These are phyloP conservation scores for Lasiosphaeria ovina DNA, from an alignment of 495 filamentous ascomycete species.

Conservation along the genomic window DNA sequence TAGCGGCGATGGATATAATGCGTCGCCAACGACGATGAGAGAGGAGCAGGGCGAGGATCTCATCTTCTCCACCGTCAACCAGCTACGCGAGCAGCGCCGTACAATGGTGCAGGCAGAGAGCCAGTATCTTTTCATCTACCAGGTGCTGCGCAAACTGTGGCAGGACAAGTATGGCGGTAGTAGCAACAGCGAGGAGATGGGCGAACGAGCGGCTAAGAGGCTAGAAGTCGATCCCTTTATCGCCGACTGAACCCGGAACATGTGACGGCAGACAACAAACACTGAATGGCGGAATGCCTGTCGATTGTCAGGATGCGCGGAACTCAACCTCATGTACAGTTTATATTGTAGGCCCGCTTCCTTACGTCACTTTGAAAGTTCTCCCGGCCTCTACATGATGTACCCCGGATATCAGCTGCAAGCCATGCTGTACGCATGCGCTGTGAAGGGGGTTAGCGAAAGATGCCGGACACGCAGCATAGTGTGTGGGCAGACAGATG, in stretches of 20 bases:
- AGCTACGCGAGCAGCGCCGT: conserved; percentile 83
- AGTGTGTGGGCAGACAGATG: background rate
- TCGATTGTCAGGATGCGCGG: no score
- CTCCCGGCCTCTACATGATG: no score
- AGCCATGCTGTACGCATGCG: background rate
- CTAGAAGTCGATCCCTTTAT: conserved; percentile 43
- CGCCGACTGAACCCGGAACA: conserved; percentile 13
- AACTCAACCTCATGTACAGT: no score
- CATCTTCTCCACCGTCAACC: conserved; percentile 71
- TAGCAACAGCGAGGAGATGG: conserved; percentile 23
- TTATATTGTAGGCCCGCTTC: no score
- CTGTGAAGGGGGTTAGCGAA: background rate
- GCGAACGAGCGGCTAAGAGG: conserved; percentile 47
- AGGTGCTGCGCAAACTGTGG: conserved; percentile 74
- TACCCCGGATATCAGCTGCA: no score
- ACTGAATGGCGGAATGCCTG: background rate
- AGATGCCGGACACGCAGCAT: background rate
- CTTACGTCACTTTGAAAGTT: no score
- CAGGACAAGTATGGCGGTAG: conserved; percentile 50
- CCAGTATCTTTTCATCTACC: conserved; percentile 89
- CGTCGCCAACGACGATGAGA: conserved; percentile 5
- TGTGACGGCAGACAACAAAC: background rate
- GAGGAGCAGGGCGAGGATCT: conserved; percentile 41
- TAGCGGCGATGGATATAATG: background rate
- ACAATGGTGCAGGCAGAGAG: conserved; percentile 92